Conservation (phyloP, 2,329 filamentous ascomycete species). For the Basipetospora chlamydospora region DNA sequence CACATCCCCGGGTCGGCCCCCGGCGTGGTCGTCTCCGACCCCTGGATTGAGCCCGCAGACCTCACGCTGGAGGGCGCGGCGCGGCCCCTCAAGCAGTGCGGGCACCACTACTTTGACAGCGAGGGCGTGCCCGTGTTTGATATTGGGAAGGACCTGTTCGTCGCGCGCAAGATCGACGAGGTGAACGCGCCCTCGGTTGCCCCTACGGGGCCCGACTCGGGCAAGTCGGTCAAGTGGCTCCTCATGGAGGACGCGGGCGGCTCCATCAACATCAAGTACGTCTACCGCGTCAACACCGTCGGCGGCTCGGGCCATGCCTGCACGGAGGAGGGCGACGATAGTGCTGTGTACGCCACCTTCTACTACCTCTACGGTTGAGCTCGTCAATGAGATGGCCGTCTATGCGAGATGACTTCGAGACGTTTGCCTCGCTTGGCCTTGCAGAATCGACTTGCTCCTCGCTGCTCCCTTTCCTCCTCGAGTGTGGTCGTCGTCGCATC, state of each 20-base stretch:
- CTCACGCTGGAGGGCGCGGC: conserved; percentile 21
- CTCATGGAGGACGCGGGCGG: conserved; percentile 26
- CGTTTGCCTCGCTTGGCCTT: too few species aligned
- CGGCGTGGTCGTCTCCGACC: conserved; percentile 28
- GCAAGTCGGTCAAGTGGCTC: conserved; percentile 42
- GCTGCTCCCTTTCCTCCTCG: too few species aligned
- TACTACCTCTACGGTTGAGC: conserved; percentile 41
- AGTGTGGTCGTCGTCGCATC: too few species aligned
- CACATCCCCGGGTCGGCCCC: conserved; percentile 17
- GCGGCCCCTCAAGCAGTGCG: conserved; percentile 29
- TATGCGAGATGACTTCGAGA: too few species aligned
- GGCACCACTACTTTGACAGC: conserved; percentile 53
- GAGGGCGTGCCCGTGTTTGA: conserved; percentile 43
- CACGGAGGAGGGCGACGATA: conserved; percentile 23
- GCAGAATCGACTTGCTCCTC: too few species aligned
- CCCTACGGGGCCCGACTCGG: conserved; percentile 28
- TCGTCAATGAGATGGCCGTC: too few species aligned
- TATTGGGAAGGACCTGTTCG: conserved; percentile 26
- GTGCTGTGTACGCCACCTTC: conserved; percentile 39
- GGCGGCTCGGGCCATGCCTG: conserved; percentile 34
- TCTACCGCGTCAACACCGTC: conserved; percentile 41
- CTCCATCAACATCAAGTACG: conserved; percentile 22
- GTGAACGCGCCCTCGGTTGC: conserved; percentile 37
- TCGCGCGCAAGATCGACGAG: conserved; percentile 31
- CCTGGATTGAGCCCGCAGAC: conserved; percentile 26